These are phyloP conservation scores for Phaeosphaeriaceae sp. DNA, from an alignment of 2,329 filamentous ascomycete species.

Conservation along the genomic window DNA sequence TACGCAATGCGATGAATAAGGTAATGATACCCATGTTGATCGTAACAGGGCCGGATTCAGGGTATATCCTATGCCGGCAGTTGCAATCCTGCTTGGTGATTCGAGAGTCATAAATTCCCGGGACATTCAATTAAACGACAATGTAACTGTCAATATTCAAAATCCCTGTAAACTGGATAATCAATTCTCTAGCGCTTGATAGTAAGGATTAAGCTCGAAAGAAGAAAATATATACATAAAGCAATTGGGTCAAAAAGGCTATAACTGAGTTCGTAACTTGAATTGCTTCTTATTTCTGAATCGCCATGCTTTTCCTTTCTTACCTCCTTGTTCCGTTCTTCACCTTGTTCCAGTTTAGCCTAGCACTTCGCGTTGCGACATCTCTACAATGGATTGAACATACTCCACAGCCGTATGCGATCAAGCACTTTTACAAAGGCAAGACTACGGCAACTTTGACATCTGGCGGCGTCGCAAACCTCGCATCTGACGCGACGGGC, in stretches of 20 bases:
- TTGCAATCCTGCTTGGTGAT: not conserved
- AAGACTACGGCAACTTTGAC: constrained; percentile 11
- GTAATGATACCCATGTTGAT: not conserved
- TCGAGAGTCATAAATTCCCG: not conserved
- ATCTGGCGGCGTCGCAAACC: constrained; percentile 28
- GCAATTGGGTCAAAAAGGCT: too few relatives aligned
- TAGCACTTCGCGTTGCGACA: constrained; percentile 19
- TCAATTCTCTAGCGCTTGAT: too few relatives aligned
- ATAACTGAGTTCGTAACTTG: too few relatives aligned
- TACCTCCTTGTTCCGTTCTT: not conserved
- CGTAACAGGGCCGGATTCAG: not conserved
- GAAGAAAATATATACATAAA: too few relatives aligned
- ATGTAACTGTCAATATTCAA: not conserved
- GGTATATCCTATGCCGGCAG: not conserved
- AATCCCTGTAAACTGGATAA: not conserved
- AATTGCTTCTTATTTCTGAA: too few relatives aligned
- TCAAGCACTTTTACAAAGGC: constrained; percentile 31
- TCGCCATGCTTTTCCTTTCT: not conserved
- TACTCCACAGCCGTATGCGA: constrained; percentile 35
- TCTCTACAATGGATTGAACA: constrained; percentile 34
- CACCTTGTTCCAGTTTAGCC: not conserved
- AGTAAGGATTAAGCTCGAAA: too few relatives aligned
- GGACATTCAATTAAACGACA: not conserved
- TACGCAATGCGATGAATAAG: not conserved
- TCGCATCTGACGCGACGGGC: constrained; percentile 20